These are phyloP conservation scores for Pezicula neosporulosa DNA, from an alignment of 2,329 filamentous ascomycete species.

Conservation along the genomic window DNA sequence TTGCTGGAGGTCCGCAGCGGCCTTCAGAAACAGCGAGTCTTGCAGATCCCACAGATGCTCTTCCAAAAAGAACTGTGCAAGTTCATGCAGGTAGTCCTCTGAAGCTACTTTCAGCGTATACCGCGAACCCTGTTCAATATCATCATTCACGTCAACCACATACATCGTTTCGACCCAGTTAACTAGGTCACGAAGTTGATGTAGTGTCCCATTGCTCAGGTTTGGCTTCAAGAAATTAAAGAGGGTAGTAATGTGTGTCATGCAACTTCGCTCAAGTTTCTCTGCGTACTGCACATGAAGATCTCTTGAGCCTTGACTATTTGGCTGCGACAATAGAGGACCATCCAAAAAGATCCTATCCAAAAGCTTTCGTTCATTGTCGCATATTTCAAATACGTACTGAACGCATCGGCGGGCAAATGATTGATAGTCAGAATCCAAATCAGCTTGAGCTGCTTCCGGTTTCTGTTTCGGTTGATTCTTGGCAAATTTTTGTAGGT, in stretches of 20 bases:
- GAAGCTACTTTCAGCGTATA: not conserved
- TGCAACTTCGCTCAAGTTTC: slow-evolving; percentile 22
- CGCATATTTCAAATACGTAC: slow-evolving; percentile 27
- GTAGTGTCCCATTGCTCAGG: slow-evolving; percentile 22
- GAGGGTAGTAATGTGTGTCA: slow-evolving; percentile 24
- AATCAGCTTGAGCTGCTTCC: too few relatives aligned
- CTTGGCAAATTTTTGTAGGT: slow-evolving; percentile 41
- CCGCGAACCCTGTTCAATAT: slow-evolving; percentile 17
- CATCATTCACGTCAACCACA: slow-evolving; percentile 19
- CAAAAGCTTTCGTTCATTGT: slow-evolving; percentile 26
- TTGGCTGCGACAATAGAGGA: slow-evolving; percentile 16
- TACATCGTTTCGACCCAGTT: slow-evolving; percentile 28
- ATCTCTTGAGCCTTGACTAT: slow-evolving; percentile 17
- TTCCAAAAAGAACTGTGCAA: slow-evolving; percentile 21
- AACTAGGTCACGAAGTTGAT: slow-evolving; percentile 22
- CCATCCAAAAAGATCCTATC: slow-evolving; percentile 25
- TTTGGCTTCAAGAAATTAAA: slow-evolving; percentile 22
- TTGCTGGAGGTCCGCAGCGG: slow-evolving; percentile 24
- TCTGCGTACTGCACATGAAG: slow-evolving; percentile 17
- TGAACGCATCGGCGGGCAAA: slow-evolving; percentile 24
- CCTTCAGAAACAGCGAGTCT: slow-evolving; percentile 25
- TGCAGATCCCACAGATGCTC: slow-evolving; percentile 27
- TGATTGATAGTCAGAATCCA: slow-evolving; percentile 25
- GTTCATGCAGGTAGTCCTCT: slow-evolving; percentile 8
- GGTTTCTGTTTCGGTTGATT: slow-evolving; percentile 15